Evolutionary conservation across 495 filamentous ascomycete genomes (phyloP).

Genomic region (Podospora tetraspora): DNA sequence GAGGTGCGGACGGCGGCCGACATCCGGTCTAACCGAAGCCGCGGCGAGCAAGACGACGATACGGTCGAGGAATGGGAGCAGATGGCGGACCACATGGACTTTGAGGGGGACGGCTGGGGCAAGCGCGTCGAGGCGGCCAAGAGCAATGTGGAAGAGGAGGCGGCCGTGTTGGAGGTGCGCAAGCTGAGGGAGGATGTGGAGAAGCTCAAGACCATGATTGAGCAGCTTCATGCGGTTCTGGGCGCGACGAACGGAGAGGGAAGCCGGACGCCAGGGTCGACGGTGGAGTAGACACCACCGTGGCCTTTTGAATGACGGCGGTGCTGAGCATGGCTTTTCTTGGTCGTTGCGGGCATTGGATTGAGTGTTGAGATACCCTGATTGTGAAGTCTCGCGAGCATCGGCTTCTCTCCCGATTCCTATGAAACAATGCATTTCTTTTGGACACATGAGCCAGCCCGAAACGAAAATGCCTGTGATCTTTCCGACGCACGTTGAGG

Average conservation of each 20-base stretch:
- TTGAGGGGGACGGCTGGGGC: constrained; percentile 74
- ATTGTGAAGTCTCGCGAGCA: background rate
- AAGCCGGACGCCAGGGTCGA: background rate
- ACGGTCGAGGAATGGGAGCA: constrained; percentile 90
- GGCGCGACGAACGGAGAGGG: background rate
- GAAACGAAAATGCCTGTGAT: background rate
- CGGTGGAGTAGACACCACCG: background rate
- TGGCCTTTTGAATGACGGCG: background rate
- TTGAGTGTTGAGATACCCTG: background rate
- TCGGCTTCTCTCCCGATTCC: background rate
- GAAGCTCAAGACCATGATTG: constrained; percentile 52
- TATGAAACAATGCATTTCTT: background rate
- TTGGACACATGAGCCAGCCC: background rate
- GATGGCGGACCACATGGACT: constrained; percentile 62
- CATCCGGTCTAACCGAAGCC: constrained; percentile 64
- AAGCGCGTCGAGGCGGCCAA: constrained; percentile 67
- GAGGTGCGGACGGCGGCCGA: constrained; percentile 64
- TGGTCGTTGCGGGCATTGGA: background rate
- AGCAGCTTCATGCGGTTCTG: constrained; percentile 13
- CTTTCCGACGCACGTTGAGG: background rate
- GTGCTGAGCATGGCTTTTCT: background rate
- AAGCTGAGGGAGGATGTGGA: constrained; percentile 64
- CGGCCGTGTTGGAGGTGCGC: constrained; percentile 60
- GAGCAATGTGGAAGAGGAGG: constrained; percentile 71
- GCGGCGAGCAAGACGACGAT: constrained; percentile 89